Evolutionary conservation across 371 early-diverging fungal genomes (phyloP).

Genomic region (Mycotypha africana): DNA sequence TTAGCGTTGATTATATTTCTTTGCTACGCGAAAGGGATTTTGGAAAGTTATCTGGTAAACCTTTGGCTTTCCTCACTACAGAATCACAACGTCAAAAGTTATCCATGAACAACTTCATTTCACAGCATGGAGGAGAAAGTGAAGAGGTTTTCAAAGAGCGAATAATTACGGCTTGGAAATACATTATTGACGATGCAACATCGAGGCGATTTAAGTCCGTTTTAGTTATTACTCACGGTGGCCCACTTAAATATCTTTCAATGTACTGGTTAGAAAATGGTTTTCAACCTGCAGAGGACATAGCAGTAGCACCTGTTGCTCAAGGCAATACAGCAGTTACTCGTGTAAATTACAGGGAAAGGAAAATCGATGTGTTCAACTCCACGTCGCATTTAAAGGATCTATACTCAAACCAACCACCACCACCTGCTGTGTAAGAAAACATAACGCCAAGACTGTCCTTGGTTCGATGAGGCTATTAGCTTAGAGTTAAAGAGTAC

Average conservation of each 20-base stretch:
- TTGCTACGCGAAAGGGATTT: constrained; percentile 31
- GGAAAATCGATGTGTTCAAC: constrained; percentile 16
- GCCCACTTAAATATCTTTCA: constrained; percentile 19
- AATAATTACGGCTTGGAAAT: constrained; percentile 15
- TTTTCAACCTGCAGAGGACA: neutral
- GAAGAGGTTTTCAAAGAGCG: constrained; percentile 13
- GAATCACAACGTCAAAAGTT: constrained; percentile 5
- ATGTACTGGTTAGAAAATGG: constrained; percentile 17
- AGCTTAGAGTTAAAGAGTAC: no score
- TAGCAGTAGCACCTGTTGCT: constrained; percentile 2
- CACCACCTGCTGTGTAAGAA: constrained; percentile 14
- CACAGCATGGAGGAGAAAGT: constrained; percentile 23
- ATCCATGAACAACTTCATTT: constrained; percentile 10
- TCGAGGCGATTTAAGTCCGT: constrained; percentile 12
- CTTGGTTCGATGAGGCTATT: no score
- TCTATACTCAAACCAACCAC: neutral
- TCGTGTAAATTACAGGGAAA: constrained; percentile 4
- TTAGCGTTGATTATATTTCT: constrained; percentile 10
- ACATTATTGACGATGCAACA: constrained; percentile 16
- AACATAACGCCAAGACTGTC: no score
- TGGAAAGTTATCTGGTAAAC: constrained; percentile 22
- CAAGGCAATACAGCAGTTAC: constrained; percentile 40
- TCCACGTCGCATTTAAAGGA: constrained; percentile 16
- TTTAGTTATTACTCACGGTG: constrained; percentile 39
- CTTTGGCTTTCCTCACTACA: constrained; percentile 4